These are phyloP conservation scores for Ophiocordyceps camponoti-leonardi DNA, from an alignment of 2,329 filamentous ascomycete species.

Conservation along the genomic window DNA sequence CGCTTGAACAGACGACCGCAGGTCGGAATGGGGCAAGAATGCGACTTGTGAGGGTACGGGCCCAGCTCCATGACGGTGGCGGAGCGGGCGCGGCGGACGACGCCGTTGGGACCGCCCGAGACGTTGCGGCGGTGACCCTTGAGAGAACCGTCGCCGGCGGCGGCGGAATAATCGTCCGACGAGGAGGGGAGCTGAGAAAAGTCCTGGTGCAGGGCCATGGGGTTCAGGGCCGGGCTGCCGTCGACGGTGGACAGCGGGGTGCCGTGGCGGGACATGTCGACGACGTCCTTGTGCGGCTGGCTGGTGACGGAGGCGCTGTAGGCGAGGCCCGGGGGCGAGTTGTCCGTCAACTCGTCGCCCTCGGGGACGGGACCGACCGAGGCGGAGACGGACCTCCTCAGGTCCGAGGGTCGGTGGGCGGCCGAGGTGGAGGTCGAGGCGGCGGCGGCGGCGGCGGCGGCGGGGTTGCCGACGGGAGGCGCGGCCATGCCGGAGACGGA, in stretches of 20 bases:
- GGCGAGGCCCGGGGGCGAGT: constrained; percentile 62
- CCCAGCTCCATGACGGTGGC: constrained; percentile 94
- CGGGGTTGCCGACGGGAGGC: constrained; percentile 44
- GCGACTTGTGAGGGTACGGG: constrained; percentile 92
- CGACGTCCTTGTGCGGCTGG: constrained; percentile 60
- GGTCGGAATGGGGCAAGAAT: constrained; percentile 97
- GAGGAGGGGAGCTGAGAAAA: constrained; percentile 45
- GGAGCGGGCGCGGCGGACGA: constrained; percentile 77
- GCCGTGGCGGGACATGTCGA: constrained; percentile 74
- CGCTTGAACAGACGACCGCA: constrained; percentile 97
- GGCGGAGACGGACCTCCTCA: constrained; percentile 76
- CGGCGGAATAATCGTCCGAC: constrained; percentile 36
- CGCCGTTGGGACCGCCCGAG: constrained; percentile 54
- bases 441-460: constrained; percentile 13
- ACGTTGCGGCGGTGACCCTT: constrained; percentile 45
- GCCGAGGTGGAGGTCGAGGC: too few relatives aligned
- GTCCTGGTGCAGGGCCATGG: constrained; percentile 55
- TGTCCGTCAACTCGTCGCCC: constrained; percentile 59
- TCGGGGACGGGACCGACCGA: constrained; percentile 73
- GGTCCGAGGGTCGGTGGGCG: constrained; percentile 68
- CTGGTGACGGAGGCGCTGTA: constrained; percentile 52
- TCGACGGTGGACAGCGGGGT: constrained; percentile 79
- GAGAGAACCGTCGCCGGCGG: constrained; percentile 28
- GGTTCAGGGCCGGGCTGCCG: constrained; percentile 60
- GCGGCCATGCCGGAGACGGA: constrained; percentile 53